Evolutionary conservation across 805 yeast species (phyloP).

Genomic region (Zygosaccharomyces lentus): DNA sequence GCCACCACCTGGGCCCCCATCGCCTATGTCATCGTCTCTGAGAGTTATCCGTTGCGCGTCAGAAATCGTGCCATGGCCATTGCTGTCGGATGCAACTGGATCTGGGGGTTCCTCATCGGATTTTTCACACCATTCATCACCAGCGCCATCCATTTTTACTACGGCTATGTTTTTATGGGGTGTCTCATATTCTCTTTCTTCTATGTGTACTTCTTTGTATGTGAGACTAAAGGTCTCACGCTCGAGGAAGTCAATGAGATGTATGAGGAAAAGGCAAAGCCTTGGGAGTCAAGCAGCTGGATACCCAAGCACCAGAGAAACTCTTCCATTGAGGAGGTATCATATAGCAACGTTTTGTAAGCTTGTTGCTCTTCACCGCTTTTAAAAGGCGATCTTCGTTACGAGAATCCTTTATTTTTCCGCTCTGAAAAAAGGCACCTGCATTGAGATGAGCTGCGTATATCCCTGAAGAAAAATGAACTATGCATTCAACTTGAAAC

Average conservation of each 20-base stretch:
- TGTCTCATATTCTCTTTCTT: constrained; percentile 51
- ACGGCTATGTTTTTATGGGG: constrained; percentile 60
- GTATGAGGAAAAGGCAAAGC: constrained; percentile 39
- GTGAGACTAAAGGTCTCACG: constrained; percentile 74
- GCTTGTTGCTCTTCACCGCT: not conserved
- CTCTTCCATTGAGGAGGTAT: constrained; percentile 10
- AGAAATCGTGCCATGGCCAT: constrained; percentile 54
- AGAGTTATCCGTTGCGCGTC: constrained; percentile 68
- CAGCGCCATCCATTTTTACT: constrained; percentile 56
- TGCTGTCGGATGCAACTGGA: constrained; percentile 60
- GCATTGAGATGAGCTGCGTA: not conserved
- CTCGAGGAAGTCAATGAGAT: constrained; percentile 76
- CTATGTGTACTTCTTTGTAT: constrained; percentile 65
- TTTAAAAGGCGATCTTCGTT: not conserved
- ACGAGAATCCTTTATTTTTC: not conserved
- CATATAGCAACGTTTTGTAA: constrained; percentile 10
- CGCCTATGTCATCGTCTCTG: constrained; percentile 60
- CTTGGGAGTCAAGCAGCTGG: constrained; percentile 48
- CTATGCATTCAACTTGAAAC: not conserved
- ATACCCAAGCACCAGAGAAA: constrained; percentile 35
- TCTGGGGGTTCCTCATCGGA: constrained; percentile 64
- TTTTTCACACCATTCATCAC: constrained; percentile 72
- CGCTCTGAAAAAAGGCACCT: not conserved
- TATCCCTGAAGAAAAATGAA: not conserved
- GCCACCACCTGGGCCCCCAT: constrained; percentile 78